Evolutionary conservation across 2,329 filamentous ascomycete genomes (phyloP).

Genomic region (Ceratocystis cacaofunesta): DNA sequence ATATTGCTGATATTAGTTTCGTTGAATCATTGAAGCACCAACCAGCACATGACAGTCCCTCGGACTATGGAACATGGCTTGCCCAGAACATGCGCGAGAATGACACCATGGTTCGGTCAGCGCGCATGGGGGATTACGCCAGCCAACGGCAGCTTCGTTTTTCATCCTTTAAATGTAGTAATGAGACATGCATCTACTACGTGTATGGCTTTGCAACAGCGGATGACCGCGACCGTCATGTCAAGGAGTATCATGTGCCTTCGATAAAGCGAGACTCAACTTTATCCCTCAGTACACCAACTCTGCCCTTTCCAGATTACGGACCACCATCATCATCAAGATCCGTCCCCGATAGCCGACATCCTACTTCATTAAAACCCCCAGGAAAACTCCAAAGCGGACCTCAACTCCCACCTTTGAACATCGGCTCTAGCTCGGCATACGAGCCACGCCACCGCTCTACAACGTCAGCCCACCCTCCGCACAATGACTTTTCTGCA

Average conservation of each 20-base stretch:
- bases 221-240: conserved; percentile 38
- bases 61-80: conserved; percentile 11
- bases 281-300: conserved; percentile 27
- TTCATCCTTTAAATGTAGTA: conserved; percentile 37
- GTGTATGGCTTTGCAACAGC: conserved; percentile 41
- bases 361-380: background rate
- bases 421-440: background rate
- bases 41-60: conserved; percentile 23
- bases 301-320: conserved; percentile 22
- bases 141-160: conserved; percentile 17
- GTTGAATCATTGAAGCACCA: conserved; percentile 27
- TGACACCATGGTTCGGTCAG: conserved; percentile 11
- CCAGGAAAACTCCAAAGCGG: background rate
- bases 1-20: conserved; percentile 29
- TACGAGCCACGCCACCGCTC: background rate
- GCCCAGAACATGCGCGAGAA: conserved; percentile 7
- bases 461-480: background rate
- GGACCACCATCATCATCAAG: background rate
- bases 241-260: conserved; percentile 30
- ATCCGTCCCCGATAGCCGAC: background rate
- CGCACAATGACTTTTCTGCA: background rate
- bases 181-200: conserved; percentile 41
- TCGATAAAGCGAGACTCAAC: conserved; percentile 31
- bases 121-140: conserved; percentile 13
- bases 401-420: conserved; percentile 3